A percentile compares a stretch with the other conserved stretches of the same genome.
phyloP scores from a whole-genome alignment of 169 alveolate genomes.

The Neospora caninum region DNA sequence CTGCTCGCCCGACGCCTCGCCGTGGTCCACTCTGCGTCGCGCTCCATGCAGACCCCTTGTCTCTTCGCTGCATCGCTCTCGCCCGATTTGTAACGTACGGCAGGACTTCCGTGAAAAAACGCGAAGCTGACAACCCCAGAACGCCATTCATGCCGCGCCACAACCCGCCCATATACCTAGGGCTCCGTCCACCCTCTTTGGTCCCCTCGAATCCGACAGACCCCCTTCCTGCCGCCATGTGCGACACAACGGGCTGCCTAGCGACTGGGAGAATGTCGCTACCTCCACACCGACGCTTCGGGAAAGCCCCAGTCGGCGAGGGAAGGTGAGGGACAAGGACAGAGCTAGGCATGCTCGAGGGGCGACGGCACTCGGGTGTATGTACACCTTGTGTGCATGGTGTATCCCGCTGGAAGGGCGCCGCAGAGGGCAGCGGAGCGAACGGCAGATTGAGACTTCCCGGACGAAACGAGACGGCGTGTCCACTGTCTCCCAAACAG shows the following conservation, averaged over 20 bases:
- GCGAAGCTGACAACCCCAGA: not conserved
- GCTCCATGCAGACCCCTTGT: not conserved
- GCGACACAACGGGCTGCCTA: not conserved
- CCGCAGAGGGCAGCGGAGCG: no score
- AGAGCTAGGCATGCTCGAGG: no score
- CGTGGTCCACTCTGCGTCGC: not conserved
- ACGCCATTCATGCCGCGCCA: not conserved
- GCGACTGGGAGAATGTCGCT: not conserved
- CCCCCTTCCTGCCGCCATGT: not conserved
- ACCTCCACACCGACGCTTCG: not conserved
- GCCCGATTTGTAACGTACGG: not conserved
- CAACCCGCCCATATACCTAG: not conserved
- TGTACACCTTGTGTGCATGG: no score
- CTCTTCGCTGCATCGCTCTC: not conserved
- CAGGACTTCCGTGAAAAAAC: constrained; percentile 16
- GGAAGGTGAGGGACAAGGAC: not conserved
- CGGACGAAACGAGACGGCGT: no score
- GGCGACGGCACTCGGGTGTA: no score
- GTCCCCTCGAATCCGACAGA: not conserved
- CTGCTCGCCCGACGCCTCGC: not conserved
- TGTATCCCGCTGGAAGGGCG: no score
- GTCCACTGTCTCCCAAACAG: no score
- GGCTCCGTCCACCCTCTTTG: not conserved
- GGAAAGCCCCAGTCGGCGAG: not conserved
- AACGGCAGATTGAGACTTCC: no score